Conservation (phyloP, 1,139 yeast species). For the Williopsis jadinii region DNA sequence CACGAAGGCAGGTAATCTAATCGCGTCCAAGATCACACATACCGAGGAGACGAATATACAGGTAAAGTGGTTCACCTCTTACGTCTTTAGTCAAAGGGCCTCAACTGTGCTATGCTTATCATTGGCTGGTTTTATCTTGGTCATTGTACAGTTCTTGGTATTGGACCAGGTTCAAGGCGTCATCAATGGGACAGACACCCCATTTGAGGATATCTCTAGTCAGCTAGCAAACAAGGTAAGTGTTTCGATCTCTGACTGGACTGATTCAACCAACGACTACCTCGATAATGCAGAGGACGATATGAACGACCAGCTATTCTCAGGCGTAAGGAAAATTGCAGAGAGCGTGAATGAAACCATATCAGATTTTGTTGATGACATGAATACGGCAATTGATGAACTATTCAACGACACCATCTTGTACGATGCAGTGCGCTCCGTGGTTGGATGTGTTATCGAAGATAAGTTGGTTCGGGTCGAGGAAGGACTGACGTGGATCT, state of each 20-base stretch:
- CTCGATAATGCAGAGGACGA: slow-evolving; percentile 35
- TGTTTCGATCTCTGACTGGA: slow-evolving; percentile 35
- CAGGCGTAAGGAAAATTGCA: slow-evolving; percentile 56
- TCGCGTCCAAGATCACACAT: slow-evolving; percentile 7
- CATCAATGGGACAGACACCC: slow-evolving; percentile 8
- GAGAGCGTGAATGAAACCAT: slow-evolving; percentile 49
- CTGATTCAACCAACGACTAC: slow-evolving; percentile 41
- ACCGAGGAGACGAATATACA: slow-evolving; percentile 14
- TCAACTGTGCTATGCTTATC: slow-evolving; percentile 38
- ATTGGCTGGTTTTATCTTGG: slow-evolving; percentile 39
- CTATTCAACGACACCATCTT: slow-evolving; percentile 67
- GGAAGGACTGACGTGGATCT: slow-evolving; percentile 73
- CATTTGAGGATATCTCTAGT: slow-evolving; percentile 10
- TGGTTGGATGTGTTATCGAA: slow-evolving; percentile 76
- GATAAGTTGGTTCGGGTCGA: slow-evolving; percentile 60
- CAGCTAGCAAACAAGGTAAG: slow-evolving; percentile 1
- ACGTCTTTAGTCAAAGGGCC: slow-evolving; percentile 42
- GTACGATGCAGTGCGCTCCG: slow-evolving; percentile 50
- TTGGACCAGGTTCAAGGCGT: slow-evolving; percentile 24
- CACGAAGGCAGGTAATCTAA: slow-evolving; percentile 13
- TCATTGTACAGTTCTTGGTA: slow-evolving; percentile 41
- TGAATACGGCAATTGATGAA: slow-evolving; percentile 47
- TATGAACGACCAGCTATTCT: slow-evolving; percentile 60
- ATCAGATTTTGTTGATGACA: slow-evolving; percentile 36
- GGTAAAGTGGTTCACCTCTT: slow-evolving; percentile 43